Conservation (phyloP, 257 asterid species). For the Capsicum chinense region DNA sequence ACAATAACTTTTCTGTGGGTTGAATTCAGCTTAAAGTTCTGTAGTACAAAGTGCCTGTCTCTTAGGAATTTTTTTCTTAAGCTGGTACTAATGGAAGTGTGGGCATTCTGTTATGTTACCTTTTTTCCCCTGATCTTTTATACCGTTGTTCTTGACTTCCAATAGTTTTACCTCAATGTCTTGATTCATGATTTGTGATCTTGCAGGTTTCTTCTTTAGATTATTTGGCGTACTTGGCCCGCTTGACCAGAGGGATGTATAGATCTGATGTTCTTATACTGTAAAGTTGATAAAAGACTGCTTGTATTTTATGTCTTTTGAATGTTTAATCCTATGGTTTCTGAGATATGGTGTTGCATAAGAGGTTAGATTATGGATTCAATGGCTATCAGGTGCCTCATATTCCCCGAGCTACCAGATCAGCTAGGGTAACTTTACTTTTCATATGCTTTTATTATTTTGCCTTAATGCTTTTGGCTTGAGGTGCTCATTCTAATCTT, state of each 20-base stretch:
- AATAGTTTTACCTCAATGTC: neutral
- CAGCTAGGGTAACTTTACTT: constrained; percentile 65
- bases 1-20: neutral
- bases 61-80: neutral
- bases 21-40: neutral
- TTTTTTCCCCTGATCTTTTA: neutral
- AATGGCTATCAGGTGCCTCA: constrained; percentile 77
- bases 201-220: constrained; percentile 33
- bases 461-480: constrained; percentile 24
- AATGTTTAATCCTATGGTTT: constrained; percentile 57
- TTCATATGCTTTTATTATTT: constrained; percentile 10
- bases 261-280: constrained; percentile 24
- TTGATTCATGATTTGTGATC: constrained; percentile 6
- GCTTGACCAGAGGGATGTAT: constrained; percentile 22
- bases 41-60: neutral
- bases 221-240: constrained; percentile 27
- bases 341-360: constrained; percentile 79
- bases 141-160: neutral
- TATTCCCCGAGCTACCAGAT: constrained; percentile 91
- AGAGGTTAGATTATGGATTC: constrained; percentile 79
- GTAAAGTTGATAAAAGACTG: constrained; percentile 36
- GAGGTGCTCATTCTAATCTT: constrained; percentile 31
- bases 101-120: neutral
- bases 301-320: constrained; percentile 41
- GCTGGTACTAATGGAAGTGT: neutral